Base-by-base conservation (phyloP, 768 basidiomycete genomes). In the Zangia roseola region DNA sequence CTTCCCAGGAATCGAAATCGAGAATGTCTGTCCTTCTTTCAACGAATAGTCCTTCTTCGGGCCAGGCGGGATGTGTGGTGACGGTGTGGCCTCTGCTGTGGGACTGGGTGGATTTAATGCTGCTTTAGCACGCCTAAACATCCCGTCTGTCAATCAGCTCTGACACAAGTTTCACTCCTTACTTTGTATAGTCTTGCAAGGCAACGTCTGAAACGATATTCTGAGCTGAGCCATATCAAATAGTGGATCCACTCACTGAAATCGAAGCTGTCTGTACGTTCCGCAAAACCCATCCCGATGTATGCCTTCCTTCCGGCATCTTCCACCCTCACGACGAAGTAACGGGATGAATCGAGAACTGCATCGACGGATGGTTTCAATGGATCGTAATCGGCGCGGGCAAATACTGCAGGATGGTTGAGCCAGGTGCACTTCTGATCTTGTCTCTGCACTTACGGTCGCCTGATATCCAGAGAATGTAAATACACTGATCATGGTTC, bases 21-120 rank as follows among this genome's bases (percentile, higher is more conserved):
- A 86, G 67, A 97, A 94, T 0, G 94, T 97, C 65, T 97, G 91
- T 9, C 94, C 94, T 57, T 93, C 91, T 67, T 95, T 97, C 57
- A 97, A 71, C 33, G 88, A 88, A 69, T 93, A 97, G 58, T 97
- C 94, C 68, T 91, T 91, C 75, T 92, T 93, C 2, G 91, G 90
- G 10, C 86, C 91, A 9, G 77, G 52, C 12, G 91, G 86, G 47
- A 88, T 57, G 55, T 86, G 80, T 9, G 88, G 83, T n/a, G 88
- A 86, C 2, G 79, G 63, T 6, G 73, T 54, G n/a, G n/a, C n/a
- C 7, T 74, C 71, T 9, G 73, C 58, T 9, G 70, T 62, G 6
- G 80, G 63, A 41, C 73, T 66, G 5, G 71, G 65, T 16, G 79
- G 81, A 53, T 86, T 81, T 24, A 84, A 72, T 16, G 76, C 75